Evolutionary conservation across 257 asterid species (phyloP).

Genomic region (Handroanthus guayacan): DNA sequence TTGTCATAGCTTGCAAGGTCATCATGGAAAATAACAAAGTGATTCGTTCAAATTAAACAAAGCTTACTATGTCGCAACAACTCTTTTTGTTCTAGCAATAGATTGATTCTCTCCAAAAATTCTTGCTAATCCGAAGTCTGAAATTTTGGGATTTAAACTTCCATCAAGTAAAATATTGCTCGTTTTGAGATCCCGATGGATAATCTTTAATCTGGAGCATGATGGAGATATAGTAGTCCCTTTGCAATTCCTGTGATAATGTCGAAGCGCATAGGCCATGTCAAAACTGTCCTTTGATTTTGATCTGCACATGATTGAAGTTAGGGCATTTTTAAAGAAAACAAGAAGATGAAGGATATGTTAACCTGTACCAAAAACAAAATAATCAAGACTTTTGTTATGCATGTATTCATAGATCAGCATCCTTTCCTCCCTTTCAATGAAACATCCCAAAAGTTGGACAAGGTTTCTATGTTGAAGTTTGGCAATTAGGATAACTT

Average conservation of each 20-base stretch:
- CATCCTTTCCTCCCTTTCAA: constrained; percentile 47
- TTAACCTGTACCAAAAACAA: constrained; percentile 43
- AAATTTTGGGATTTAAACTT: constrained; percentile 49
- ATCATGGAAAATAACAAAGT: neutral
- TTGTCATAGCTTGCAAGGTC: neutral
- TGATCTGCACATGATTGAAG: constrained; percentile 32
- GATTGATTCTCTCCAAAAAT: constrained; percentile 38
- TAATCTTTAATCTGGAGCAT: constrained; percentile 52
- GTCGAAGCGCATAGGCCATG: constrained; percentile 53
- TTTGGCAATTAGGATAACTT: constrained; percentile 44
- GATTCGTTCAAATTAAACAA: neutral
- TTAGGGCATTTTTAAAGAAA: neutral
- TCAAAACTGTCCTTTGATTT: constrained; percentile 18
- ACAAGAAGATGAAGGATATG: neutral
- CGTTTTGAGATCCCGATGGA: constrained; percentile 52
- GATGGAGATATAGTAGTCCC: constrained; percentile 55
- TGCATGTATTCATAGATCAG: constrained; percentile 51
- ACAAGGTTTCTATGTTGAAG: constrained; percentile 56
- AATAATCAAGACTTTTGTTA: constrained; percentile 47
- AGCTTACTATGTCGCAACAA: constrained; percentile 57
- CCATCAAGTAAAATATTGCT: constrained; percentile 52
- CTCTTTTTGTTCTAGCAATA: constrained; percentile 44
- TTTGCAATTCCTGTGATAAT: constrained; percentile 48
- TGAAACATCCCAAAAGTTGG: constrained; percentile 51
- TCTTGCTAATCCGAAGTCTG: constrained; percentile 59